Evolutionary conservation across 225 moss, liverwort and hornwort species (phyloP), one percentile per base, ranked within the genome.

Genomic region (Neckera pumila): DNA sequence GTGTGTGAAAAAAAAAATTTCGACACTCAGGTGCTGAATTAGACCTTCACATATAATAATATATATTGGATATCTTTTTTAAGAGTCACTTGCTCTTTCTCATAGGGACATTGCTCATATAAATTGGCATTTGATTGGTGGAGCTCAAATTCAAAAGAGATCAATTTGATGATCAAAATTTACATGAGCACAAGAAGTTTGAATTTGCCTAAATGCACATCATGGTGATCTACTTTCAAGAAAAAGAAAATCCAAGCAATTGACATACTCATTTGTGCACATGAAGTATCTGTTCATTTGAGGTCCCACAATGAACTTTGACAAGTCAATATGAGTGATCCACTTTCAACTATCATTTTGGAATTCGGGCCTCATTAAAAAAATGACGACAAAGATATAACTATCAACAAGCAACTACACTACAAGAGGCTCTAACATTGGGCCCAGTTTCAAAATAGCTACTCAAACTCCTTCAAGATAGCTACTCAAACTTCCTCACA

Each of bases 401-500:
- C 27, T 27, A 42, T 42, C 27, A 16, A 71, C 42, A 71, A 42
- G 23, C 25, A 40, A 70, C 3, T 26, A 40, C 14, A 40, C 14
- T 38, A 70, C 1, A n/a, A 0, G 4, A 20, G 1, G 2, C 2
- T 21, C 0, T 20, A 7, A 11, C 0, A 5, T 0, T 70, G 25
- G 1, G 8, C 12, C 38, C 0, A 22, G 4, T 38, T 67, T 64
- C 20, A 66, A 36, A 1, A 5, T 19, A 66, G 6, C 19, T 65
- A 65, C 18, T 63, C 19, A 65, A 66, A 66, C 31, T 65, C 65
- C 11, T 40, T 70, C 71, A 26, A 4, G 3, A 2, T 70, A 42
- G 14, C 26, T 40, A 11, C 70, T 25, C 70, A 69, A 23, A 23
- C 69, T 69, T 14, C 14, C 0, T 21, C 23, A 23, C 4, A 8